Base-by-base conservation (phyloP, 176 grass and related monocot species). In the Bromus sterilis region DNA sequence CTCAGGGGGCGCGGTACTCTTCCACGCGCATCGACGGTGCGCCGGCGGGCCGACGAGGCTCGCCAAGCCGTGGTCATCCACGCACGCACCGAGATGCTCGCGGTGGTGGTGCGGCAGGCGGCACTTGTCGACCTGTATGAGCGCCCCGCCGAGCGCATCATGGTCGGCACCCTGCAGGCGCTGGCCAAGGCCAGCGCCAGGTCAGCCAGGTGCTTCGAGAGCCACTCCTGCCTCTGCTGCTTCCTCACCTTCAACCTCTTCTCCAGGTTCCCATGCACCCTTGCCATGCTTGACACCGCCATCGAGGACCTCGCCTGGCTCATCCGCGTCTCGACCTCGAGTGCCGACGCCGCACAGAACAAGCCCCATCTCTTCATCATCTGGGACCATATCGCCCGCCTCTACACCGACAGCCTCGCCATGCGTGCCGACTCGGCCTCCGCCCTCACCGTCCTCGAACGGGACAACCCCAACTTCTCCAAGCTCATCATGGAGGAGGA, bases 401-500 rank as follows among this genome's bases (percentile, higher is more conserved):
- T 97, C 68, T 80, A 93, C 55, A 89, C 83, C 30, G 89, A 89
- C 7, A 84, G 56, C 23, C 83, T 84, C 71, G 84, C 83, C 37
- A 81, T 79, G 41, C 88, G 94, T 12, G 86, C 86, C 14, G 94
- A 93, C 43, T 53, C 81, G 3, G 94, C 94, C 32, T 61, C 77
- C 79, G 84, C 42, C 7, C 89, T 99, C n/a, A 87, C 91, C 7
- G 88, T 89, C 5, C 87, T 99, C 64, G 93, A 91, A 12, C 77
- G 62, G 6, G 96, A 88, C 88, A 93, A 66, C 61, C 79, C 94
- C 5, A 91, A 88, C 84, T 91, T 72, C 82, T 93, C 89, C 66
- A 93, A 91, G 82, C 82, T 51, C 74, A 99, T 99, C 81, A 86
- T 99, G 74, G 89, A 95, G 77, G 96, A 99, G 85, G 96, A 93